Evolutionary conservation across 257 asterid genomes (phyloP), one percentile per base, ranked within the genome.

Genomic region (Nicotiana benthamiana): DNA sequence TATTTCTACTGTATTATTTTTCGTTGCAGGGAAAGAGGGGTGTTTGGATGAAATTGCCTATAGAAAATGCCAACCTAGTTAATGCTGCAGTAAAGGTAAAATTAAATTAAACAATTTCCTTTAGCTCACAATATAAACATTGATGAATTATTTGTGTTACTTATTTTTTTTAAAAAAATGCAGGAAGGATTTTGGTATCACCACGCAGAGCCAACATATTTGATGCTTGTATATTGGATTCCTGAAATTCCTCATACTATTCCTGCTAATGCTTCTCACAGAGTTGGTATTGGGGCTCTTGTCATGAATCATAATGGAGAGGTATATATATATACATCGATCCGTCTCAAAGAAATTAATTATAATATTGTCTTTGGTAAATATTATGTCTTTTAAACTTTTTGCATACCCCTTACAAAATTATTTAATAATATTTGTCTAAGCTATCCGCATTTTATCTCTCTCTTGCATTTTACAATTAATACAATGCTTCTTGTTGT

Each of bases 181-280:
- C 92, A 93, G 98, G 97, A 91, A 88, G 99, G 99, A 67, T 95
- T 95, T 89, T 91, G 89, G 81, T 95, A 86, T 86, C 99, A 95
- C 90, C 99, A 95, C 79, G 99, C 97, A 48, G 99, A 95, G 84
- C 90, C 97, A 60, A 87, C 78, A 28, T 90, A 95, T 83, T 80
- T 93, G 91, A 95, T 95, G 99, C 93, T 95, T 40, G 97, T 87
- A 57, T 88, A 84, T 64, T 95, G 99, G 98, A 92, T 95, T 87
- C 94, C 97, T 76, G 48, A 56, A 65, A 82, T 90, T 43, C 67
- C 87, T 24, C 92, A 85, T 84, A 90, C 92, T 72, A 81, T 93
- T 70, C 99, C 99, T 20, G 93, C 91, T 30, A 95, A 91, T 86
- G 98, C 98, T 83, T 85, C 97, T 4, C 99, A 95, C 27, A 88